A percentile compares a stretch with the other conserved stretches of the same genome.
phyloP scores from a whole-genome alignment of 176 grass and related monocot species.

The Cenchrus americanus region DNA sequence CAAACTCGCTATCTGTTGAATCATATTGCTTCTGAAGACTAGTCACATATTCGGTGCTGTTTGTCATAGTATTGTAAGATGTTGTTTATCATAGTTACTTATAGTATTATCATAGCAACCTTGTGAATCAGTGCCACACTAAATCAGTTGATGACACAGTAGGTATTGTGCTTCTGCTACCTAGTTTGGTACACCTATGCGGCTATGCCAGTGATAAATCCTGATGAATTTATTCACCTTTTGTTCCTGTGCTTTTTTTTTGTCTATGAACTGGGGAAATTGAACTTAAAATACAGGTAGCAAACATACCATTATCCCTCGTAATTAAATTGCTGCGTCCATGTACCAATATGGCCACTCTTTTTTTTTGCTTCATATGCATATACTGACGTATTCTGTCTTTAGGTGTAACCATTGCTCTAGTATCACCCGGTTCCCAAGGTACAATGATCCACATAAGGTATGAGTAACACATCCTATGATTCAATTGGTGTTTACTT shows the following conservation, averaged over 20 bases:
- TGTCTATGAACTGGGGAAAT: neutral
- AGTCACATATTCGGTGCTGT: conserved; percentile 25
- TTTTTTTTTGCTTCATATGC: conserved; percentile 32
- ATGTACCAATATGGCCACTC: neutral
- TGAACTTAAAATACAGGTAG: neutral
- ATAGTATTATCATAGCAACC: conserved; percentile 5
- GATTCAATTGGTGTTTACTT: conserved; percentile 15
- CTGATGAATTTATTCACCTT: neutral
- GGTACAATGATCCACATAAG: conserved; percentile 90
- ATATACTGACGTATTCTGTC: conserved; percentile 34
- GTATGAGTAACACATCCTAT: conserved; percentile 52
- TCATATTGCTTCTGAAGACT: conserved; percentile 38
- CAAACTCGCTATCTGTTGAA: conserved; percentile 18
- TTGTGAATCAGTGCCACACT: neutral
- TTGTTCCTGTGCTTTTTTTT: neutral
- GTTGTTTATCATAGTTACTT: conserved; percentile 11
- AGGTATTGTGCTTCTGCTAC: neutral
- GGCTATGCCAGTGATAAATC: neutral
- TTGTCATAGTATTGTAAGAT: conserved; percentile 34
- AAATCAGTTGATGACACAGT: conserved; percentile 1
- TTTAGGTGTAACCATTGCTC: conserved; percentile 85
- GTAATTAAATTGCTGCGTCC: conserved; percentile 1
- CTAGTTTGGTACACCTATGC: conserved; percentile 11
- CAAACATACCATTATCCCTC: neutral
- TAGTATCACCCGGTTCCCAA: conserved; percentile 82